phyloP scores from a whole-genome alignment of 2,329 filamentous ascomycete species.

The Cercospora sp. region DNA sequence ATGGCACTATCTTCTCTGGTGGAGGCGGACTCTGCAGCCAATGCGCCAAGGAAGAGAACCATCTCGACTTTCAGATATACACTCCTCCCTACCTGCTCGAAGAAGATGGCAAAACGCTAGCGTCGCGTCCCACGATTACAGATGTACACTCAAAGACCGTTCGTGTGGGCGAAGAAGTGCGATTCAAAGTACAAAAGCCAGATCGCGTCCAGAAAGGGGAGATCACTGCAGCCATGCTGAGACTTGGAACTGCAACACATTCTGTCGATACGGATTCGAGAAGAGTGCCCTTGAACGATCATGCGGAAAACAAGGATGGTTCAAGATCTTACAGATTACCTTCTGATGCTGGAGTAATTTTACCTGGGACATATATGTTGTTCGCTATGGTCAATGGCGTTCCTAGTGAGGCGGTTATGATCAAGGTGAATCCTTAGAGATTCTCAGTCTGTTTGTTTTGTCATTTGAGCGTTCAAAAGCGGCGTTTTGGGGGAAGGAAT shows the following conservation, averaged over 20 bases:
- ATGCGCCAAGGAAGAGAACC: slow-evolving; percentile 41
- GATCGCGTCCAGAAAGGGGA: slow-evolving; percentile 5
- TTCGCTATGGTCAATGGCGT: not conserved
- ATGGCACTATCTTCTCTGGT: slow-evolving; percentile 53
- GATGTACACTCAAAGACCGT: slow-evolving; percentile 5
- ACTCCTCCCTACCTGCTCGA: slow-evolving; percentile 55
- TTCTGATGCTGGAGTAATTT: not conserved
- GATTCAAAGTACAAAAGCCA: slow-evolving; percentile 37
- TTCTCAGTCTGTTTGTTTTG: not conserved
- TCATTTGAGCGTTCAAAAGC: not conserved
- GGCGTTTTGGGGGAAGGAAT: not conserved
- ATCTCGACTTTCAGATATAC: slow-evolving; percentile 58
- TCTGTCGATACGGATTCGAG: slow-evolving; percentile 60
- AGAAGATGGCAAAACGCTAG: not conserved
- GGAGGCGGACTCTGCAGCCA: slow-evolving; percentile 54
- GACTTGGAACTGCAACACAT: slow-evolving; percentile 54
- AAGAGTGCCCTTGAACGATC: slow-evolving; percentile 43
- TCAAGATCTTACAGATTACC: not conserved
- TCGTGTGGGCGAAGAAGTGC: not conserved
- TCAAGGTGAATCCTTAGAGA: not conserved
- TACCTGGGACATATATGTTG: not conserved
- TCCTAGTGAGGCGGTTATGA: not conserved
- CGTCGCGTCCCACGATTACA: not conserved
- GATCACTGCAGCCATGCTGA: slow-evolving; percentile 41
- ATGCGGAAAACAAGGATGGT: not conserved